A percentile compares a stretch with the other conserved stretches of the same genome.
These are phyloP conservation scores for Ceratobasidium sp. DNA, from an alignment of 1,284 basidiomycete species.

Conservation along the genomic window DNA sequence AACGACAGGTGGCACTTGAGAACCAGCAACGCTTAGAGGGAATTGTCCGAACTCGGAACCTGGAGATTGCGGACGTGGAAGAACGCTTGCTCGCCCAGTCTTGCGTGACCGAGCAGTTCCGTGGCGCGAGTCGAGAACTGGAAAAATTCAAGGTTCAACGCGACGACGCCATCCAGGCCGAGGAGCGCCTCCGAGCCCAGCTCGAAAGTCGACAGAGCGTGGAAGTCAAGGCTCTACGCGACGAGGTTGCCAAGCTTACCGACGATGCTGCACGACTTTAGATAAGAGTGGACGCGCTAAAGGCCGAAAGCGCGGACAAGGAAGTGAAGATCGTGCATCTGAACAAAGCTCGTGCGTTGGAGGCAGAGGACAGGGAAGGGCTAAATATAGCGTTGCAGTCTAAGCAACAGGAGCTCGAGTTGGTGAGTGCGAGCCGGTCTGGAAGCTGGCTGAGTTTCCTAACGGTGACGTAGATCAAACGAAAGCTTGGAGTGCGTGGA, in stretches of 20 bases:
- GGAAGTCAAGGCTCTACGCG: too few species aligned
- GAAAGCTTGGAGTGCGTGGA: too few species aligned
- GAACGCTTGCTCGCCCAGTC: constrained; percentile 17
- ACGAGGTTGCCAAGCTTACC: constrained; percentile 57
- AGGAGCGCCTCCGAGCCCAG: constrained; percentile 28
- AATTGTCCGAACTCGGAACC: constrained; percentile 26
- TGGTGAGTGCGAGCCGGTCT: constrained; percentile 60
- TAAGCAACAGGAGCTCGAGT: constrained; percentile 84
- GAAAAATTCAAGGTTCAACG: constrained; percentile 31
- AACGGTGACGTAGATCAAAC: constrained; percentile 74
- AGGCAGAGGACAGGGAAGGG: too few species aligned
- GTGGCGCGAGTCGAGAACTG: constrained; percentile 15
- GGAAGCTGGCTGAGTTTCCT: background rate
- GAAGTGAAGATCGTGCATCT: too few species aligned
- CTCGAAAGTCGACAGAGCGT: too few species aligned
- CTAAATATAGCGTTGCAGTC: too few species aligned
- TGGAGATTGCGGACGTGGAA: constrained; percentile 29
- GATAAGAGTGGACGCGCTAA: constrained; percentile 69
- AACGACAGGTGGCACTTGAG: constrained; percentile 16
- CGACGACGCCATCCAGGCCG: constrained; percentile 31
- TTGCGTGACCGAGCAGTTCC: constrained; percentile 13
- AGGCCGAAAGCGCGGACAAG: constrained; percentile 84
- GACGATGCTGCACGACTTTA: constrained; percentile 71
- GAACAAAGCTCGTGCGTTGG: too few species aligned
- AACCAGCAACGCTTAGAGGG: constrained; percentile 29